These are phyloP conservation scores for Exophiala lecanii-corni DNA, from an alignment of 2,329 filamentous ascomycete genomes.

Conservation along the genomic window DNA sequence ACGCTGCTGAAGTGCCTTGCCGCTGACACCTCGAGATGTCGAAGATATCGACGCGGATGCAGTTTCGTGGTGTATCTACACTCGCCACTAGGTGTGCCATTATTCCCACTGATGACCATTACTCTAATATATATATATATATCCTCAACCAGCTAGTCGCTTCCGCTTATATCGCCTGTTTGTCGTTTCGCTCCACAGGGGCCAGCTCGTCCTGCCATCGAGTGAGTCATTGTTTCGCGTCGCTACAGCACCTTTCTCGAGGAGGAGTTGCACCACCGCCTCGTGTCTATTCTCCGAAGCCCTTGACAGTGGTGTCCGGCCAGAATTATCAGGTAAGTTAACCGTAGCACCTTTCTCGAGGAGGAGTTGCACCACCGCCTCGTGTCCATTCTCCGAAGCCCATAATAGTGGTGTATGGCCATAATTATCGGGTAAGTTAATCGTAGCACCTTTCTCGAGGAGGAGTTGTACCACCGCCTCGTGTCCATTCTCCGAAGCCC, in stretches of 20 bases:
- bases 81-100: neutral
- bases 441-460: constrained; percentile 7
- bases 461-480: constrained; percentile 13
- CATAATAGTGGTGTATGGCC: constrained; percentile 7
- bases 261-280: constrained; percentile 28
- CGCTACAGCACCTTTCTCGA: neutral
- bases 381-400: constrained; percentile 6
- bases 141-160: constrained; percentile 1
- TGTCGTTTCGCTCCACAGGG: neutral
- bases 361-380: constrained; percentile 13
- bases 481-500: constrained; percentile 10
- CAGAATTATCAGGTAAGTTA: constrained; percentile 2
- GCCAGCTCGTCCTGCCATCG: neutral
- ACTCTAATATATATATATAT: neutral
- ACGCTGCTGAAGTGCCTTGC: too few relatives aligned
- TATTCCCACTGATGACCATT: constrained; percentile 1
- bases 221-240: neutral
- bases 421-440: constrained; percentile 5
- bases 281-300: constrained; percentile 27
- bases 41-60: neutral
- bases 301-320: neutral
- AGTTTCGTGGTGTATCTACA: neutral
- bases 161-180: neutral
- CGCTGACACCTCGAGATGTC: too few relatives aligned
- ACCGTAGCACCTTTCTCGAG: constrained; percentile 9